Base-by-base conservation (phyloP, 192 early-diverging fungal species). In the Coemansia sp. region DNA sequence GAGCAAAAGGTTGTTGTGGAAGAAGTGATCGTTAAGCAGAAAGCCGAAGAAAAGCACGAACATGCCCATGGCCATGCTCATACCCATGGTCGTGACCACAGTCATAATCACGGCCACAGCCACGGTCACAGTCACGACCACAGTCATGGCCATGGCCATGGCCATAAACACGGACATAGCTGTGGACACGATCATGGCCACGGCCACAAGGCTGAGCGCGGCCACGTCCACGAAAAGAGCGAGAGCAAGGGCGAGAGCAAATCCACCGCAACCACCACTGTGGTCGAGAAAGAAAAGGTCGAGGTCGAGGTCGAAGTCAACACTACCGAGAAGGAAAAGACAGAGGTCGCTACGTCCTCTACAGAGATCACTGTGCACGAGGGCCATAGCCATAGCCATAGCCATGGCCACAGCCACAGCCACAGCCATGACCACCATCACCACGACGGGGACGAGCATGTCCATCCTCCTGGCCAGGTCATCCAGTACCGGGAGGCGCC, bases 401-500 rank as follows among this genome's bases (percentile, higher is more conserved):
- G 36, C 27, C 74, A 75, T 32, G 19, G 60, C 16, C 67, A 72
- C 34, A 24, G 51, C 0, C 65, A 67, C 7, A 29, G 53, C n/a
- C 74, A 77, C 22, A 22, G 46, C 23, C 69, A 77, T 50, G 54
- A 49, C 47, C 62, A 71, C 35, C 49, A 55, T 22, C 57, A 70
- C 42, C 53, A 68, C 19, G 51, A 64, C 29, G 34, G 34, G 25
- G 51, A 64, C 22, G 46, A 50, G 10, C 39, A 52, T 22, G 61
- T 51, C 9, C 72, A 75, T 27, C 67, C 68, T 11, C 60, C 45
- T 4, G 73, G 78, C 11, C 64, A 71, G 52, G 71, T 58, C 19
- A 72, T 79, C 16, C 62, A 70, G 64, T 79, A 79, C 55, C 54
- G 49, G 18, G 76, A 79, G 36, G 71, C 76, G 8, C 65, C 76